A percentile compares a stretch with the other conserved stretches of the same genome.
Evolutionary conservation across 345 rosid species (phyloP).

Genomic region (Citrus unshiu): DNA sequence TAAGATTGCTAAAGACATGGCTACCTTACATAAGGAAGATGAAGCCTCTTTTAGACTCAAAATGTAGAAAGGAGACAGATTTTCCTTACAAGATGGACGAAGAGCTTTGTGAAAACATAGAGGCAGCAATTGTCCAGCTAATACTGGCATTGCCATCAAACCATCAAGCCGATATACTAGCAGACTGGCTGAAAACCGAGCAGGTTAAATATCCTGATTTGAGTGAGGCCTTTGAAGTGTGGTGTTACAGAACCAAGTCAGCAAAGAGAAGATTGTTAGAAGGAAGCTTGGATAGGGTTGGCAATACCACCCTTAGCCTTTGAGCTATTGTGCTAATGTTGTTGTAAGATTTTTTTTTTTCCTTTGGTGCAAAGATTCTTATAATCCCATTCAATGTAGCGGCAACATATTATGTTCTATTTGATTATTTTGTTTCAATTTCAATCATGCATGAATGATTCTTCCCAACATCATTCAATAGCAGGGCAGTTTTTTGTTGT

Average conservation of each 20-base stretch:
- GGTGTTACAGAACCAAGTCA: conserved; percentile 94
- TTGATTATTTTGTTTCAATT: conserved; percentile 7
- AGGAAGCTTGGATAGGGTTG: conserved; percentile 48
- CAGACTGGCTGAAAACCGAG: conserved; percentile 79
- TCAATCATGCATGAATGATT: background rate
- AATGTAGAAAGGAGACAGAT: conserved; percentile 33
- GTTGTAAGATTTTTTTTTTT: conserved; percentile 15
- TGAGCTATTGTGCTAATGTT: conserved; percentile 13
- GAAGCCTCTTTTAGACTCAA: conserved; percentile 65
- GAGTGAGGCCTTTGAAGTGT: conserved; percentile 91
- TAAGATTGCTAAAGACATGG: conserved; percentile 66
- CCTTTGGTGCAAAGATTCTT: background rate
- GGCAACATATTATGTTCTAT: background rate
- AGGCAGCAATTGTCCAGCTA: conserved; percentile 71
- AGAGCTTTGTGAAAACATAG: conserved; percentile 69
- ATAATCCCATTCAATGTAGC: conserved; percentile 6
- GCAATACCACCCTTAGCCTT: conserved; percentile 28
- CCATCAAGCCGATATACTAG: conserved; percentile 80
- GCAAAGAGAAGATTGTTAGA: conserved; percentile 84
- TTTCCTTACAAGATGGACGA: conserved; percentile 72
- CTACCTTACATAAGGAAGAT: conserved; percentile 77
- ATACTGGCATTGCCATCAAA: conserved; percentile 76
- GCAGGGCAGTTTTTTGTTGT: too few species aligned
- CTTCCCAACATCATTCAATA: background rate
- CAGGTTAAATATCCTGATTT: conserved; percentile 75